phyloP scores from a whole-genome alignment of 441 rosid genomes.

The Jatropha multifida region DNA sequence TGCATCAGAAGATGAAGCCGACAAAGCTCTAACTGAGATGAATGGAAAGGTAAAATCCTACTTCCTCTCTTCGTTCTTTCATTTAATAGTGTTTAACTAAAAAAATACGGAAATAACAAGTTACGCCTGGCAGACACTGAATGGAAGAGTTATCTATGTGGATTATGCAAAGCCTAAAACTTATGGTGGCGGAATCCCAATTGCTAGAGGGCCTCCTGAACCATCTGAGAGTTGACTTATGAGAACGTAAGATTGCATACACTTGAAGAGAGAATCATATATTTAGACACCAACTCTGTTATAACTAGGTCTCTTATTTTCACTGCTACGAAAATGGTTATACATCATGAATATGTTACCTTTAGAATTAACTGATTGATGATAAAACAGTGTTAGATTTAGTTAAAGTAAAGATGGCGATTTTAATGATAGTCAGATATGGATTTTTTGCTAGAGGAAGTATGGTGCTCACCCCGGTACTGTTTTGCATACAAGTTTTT shows the following conservation, averaged over 20 bases:
- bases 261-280: slow-evolving; percentile 6
- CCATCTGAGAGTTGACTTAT: slow-evolving; percentile 23
- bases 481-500: not conserved
- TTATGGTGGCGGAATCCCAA: slow-evolving; percentile 43
- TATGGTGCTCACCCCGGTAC: not conserved
- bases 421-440: not conserved
- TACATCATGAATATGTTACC: too few species aligned
- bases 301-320: not conserved
- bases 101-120: slow-evolving; percentile 6
- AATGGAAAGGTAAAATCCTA: slow-evolving; percentile 59
- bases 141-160: slow-evolving; percentile 71
- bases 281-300: not conserved
- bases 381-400: not conserved
- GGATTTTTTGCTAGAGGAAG: not conserved
- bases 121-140: slow-evolving; percentile 45
- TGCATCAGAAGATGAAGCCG: slow-evolving; percentile 80
- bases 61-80: not conserved
- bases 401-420: not conserved
- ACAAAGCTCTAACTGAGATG: slow-evolving; percentile 54
- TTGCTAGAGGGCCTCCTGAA: slow-evolving; percentile 89
- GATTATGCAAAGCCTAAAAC: slow-evolving; percentile 63
- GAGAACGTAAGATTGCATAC: not conserved
- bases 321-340: not conserved
- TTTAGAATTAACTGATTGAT: not conserved
- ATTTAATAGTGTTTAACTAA: not conserved